Conservation (phyloP, 176 grass and related monocot genomes). For the Triticum dicoccoides region DNA sequence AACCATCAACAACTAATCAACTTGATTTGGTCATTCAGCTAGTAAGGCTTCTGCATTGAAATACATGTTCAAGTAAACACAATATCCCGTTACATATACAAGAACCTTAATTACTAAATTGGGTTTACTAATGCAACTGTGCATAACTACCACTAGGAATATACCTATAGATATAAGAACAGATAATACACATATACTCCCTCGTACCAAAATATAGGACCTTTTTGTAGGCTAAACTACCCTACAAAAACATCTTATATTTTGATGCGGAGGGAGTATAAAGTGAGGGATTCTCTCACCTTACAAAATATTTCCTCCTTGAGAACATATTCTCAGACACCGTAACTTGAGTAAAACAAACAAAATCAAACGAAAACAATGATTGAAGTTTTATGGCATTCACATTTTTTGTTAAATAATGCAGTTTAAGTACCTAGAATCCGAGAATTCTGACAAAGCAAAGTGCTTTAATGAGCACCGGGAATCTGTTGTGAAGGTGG, state of each 20-base stretch:
- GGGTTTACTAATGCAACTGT: background rate
- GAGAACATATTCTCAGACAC: background rate
- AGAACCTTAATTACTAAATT: background rate
- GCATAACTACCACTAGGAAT: too few species aligned
- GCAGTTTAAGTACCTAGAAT: background rate
- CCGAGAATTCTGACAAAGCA: background rate
- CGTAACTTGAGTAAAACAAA: background rate
- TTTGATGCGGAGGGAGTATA: too few species aligned
- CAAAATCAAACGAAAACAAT: background rate
- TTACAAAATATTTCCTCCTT: background rate
- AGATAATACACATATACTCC: too few species aligned
- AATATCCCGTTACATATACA: background rate
- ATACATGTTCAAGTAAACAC: background rate
- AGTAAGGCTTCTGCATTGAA: background rate
- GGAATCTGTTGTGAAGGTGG: background rate
- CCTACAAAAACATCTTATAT: too few species aligned
- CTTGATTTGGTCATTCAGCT: background rate
- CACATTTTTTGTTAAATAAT: background rate
- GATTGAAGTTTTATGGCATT: background rate
- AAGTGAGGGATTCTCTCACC: too few species aligned
- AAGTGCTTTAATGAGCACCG: background rate
- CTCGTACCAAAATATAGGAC: too few species aligned
- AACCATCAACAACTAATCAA: background rate
- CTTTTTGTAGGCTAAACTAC: too few species aligned
- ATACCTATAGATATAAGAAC: too few species aligned